phyloP scores from a whole-genome alignment of 768 basidiomycete genomes.

The Omphalotus guepiniiformis region DNA sequence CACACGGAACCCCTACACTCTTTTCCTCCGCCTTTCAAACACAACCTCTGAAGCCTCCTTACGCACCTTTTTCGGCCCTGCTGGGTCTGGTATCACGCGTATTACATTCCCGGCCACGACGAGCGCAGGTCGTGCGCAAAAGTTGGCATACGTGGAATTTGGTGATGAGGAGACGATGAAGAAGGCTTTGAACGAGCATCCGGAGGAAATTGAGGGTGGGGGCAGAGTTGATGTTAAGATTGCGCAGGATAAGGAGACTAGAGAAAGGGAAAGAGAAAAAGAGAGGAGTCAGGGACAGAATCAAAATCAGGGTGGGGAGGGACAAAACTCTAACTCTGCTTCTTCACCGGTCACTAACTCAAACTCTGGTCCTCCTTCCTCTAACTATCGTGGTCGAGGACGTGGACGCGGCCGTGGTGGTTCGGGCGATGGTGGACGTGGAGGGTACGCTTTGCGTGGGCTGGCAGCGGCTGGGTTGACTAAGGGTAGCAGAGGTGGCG shows the following conservation, averaged over 20 bases:
- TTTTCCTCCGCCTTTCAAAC: conserved; percentile 68
- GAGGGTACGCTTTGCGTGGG: conserved; percentile 57
- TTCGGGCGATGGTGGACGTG: too few species aligned
- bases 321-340: conserved; percentile 8
- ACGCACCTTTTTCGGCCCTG: conserved; percentile 52
- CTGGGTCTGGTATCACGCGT: conserved; percentile 29
- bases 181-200: conserved; percentile 52
- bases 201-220: not conserved
- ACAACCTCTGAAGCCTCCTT: conserved; percentile 59
- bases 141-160: conserved; percentile 86
- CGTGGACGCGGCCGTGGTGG: conserved; percentile 56
- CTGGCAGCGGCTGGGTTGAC: conserved; percentile 70
- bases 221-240: not conserved
- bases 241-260: conserved; percentile 45
- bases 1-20: conserved; percentile 75
- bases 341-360: too few species aligned
- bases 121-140: conserved; percentile 44
- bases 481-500: conserved; percentile 19
- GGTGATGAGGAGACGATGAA: conserved; percentile 85
- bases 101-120: conserved; percentile 56
- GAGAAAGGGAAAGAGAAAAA: conserved; percentile 32
- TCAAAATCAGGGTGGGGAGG: conserved; percentile 10
- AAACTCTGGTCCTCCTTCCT: too few species aligned
- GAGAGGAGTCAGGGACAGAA: conserved; percentile 10
- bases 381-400: conserved; percentile 30